Conservation (phyloP, 257 asterid genomes). For the Petunia secreta region DNA sequence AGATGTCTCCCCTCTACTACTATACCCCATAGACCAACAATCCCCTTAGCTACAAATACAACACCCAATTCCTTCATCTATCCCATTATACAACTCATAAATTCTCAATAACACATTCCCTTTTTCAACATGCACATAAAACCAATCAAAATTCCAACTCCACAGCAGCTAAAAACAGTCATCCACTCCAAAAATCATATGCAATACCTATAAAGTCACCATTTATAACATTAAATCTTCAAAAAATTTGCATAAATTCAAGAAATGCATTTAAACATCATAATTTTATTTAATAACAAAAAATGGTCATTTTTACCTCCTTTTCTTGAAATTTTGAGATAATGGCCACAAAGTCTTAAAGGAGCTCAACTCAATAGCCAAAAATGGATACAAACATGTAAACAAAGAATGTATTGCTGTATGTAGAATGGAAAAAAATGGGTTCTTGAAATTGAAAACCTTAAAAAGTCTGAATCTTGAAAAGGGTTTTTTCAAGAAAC, state of each 20-base stretch:
- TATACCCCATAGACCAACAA: constrained; percentile 52
- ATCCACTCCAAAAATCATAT: constrained; percentile 5
- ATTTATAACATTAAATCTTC: background rate
- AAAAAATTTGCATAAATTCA: background rate
- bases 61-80: constrained; percentile 43
- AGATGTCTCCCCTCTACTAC: constrained; percentile 39
- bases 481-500: constrained; percentile 8
- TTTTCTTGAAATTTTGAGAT: constrained; percentile 15
- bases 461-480: background rate
- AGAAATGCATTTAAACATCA: constrained; percentile 7
- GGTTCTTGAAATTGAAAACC: background rate
- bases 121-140: constrained; percentile 21
- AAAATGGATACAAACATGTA: constrained; percentile 46
- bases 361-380: background rate
- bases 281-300: background rate
- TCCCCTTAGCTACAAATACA: constrained; percentile 35
- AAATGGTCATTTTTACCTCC: background rate
- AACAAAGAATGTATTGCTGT: constrained; percentile 18
- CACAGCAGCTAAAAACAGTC: constrained; percentile 17
- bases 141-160: constrained; percentile 25
- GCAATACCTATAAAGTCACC: background rate
- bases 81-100: constrained; percentile 37
- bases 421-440: background rate
- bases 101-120: constrained; percentile 9
- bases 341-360: background rate